A percentile compares a stretch with the other conserved stretches of the same genome.
These are phyloP conservation scores for Biscogniauxia mediterranea DNA, from an alignment of 2,329 filamentous ascomycete genomes.

Conservation along the genomic window DNA sequence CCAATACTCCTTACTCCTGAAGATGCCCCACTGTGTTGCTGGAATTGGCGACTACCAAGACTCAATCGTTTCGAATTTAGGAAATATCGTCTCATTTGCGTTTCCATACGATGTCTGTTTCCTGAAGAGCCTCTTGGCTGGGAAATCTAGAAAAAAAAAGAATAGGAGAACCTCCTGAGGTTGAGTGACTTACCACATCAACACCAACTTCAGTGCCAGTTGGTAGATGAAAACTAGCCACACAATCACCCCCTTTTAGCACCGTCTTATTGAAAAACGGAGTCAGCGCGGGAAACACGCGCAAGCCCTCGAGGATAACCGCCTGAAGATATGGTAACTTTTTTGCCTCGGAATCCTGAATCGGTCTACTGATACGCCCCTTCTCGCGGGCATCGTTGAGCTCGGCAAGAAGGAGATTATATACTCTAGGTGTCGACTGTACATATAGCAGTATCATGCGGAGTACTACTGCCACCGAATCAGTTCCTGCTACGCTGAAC, in stretches of 20 bases:
- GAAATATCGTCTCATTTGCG: background rate
- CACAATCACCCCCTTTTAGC: constrained; percentile 11
- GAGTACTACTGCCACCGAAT: constrained; percentile 14
- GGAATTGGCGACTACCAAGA: background rate
- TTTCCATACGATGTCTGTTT: background rate
- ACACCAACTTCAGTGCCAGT: constrained; percentile 5
- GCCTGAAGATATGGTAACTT: constrained; percentile 18
- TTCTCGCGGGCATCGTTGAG: constrained; percentile 1
- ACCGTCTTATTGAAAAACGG: constrained; percentile 14
- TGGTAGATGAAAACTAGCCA: constrained; percentile 8
- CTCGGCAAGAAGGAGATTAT: constrained; percentile 13
- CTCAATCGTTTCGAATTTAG: background rate
- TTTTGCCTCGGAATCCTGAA: constrained; percentile 14
- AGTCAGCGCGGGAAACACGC: constrained; percentile 12
- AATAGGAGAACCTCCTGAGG: background rate
- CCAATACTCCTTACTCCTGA: constrained; percentile 8
- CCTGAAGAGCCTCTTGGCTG: no score
- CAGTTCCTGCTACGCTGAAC: constrained; percentile 8
- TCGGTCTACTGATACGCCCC: constrained; percentile 3
- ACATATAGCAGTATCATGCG: constrained; percentile 13
- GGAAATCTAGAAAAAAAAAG: background rate
- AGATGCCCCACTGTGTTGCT: constrained; percentile 4
- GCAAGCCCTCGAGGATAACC: constrained; percentile 13
- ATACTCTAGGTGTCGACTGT: constrained; percentile 9
- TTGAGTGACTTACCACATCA: background rate